Evolutionary conservation across 1,284 basidiomycete genomes (phyloP), one percentile per base, ranked within the genome.

Genomic region (Apiotrichum brassicae): DNA sequence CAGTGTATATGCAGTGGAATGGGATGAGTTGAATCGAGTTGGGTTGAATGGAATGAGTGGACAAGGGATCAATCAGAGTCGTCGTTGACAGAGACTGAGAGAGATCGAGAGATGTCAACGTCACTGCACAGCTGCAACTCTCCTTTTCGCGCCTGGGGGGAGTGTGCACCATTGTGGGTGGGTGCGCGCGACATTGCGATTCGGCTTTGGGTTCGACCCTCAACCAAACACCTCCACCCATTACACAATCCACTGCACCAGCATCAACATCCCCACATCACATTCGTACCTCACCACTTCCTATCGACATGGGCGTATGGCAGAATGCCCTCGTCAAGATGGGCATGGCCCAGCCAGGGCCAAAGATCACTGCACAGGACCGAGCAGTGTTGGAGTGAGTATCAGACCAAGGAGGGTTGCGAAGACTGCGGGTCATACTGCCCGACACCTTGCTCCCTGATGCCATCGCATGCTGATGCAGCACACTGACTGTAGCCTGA

Each of bases 301-400:
- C 18, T 23, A 40, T 24, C 43, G 18, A 47, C 56, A 71, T 71
- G 68, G 68, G 68, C 18, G 46, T 64, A 42, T 67, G 62, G 60
- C 62, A 66, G 51, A 51, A 52, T 32, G 58, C 65, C 18, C 49
- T 70, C 44, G 59, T 64, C 39, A 66, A 57, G 43, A 66, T 74
- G 64, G 73, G 73, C 44, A 55, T 70, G 36, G 81, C 79, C 57
- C 87, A 88, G 71, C 88, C 88, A 28, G 76, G 81, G 32, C 87
- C 87, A 35, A 94, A 88, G 77, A 84, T 98, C 60, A 97, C 94
- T 8, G 77, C 83, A 34, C 93, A 95, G 68, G 94, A 98, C 73
- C 81, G 85, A 52, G 93, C 93, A 34, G 86, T 97, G 46, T 80
- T 97, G 50, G 92, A 97, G 93, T 97, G 62, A 66, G 43, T 32